A percentile compares a stretch with the other conserved stretches of the same genome.
phyloP scores from a whole-genome alignment of 2,329 filamentous ascomycete species.

The Zymoseptoria brevis region DNA sequence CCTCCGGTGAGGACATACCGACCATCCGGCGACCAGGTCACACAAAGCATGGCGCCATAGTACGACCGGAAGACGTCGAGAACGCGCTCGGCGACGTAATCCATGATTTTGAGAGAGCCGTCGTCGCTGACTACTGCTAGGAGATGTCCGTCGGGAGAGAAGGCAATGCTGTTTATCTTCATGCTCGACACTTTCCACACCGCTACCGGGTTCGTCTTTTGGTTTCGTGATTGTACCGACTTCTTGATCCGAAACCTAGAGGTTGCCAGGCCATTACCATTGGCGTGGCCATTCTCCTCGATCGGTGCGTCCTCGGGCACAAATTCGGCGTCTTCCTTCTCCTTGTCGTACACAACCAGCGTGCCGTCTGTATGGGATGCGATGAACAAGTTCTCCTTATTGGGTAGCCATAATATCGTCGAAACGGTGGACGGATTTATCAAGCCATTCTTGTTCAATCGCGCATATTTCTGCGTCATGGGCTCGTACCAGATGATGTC shows the following conservation, averaged over 20 bases:
- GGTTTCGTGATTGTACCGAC: slow-evolving; percentile 86
- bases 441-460: slow-evolving; percentile 91
- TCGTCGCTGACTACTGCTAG: slow-evolving; percentile 88
- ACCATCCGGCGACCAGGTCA: slow-evolving; percentile 95
- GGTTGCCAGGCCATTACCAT: slow-evolving; percentile 9
- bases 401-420: slow-evolving; percentile 86
- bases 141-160: slow-evolving; percentile 81
- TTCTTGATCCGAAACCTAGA: slow-evolving; percentile 65
- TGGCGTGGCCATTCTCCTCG: slow-evolving; percentile 22
- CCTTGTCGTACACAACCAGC: slow-evolving; percentile 91
- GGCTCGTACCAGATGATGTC: slow-evolving; percentile 99
- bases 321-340: slow-evolving; percentile 82
- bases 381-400: slow-evolving; percentile 86
- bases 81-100: slow-evolving; percentile 85
- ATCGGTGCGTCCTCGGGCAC: slow-evolving; percentile 48
- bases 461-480: slow-evolving; percentile 88
- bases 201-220: slow-evolving; percentile 86
- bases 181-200: slow-evolving; percentile 90
- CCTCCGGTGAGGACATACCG: slow-evolving; percentile 93
- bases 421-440: slow-evolving; percentile 82
- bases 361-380: slow-evolving; percentile 88
- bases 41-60: slow-evolving; percentile 85
- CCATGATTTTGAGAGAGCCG: slow-evolving; percentile 78
- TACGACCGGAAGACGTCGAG: slow-evolving; percentile 82
- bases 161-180: slow-evolving; percentile 81